phyloP scores from a whole-genome alignment of 768 basidiomycete genomes.

The Suillus luteus region DNA sequence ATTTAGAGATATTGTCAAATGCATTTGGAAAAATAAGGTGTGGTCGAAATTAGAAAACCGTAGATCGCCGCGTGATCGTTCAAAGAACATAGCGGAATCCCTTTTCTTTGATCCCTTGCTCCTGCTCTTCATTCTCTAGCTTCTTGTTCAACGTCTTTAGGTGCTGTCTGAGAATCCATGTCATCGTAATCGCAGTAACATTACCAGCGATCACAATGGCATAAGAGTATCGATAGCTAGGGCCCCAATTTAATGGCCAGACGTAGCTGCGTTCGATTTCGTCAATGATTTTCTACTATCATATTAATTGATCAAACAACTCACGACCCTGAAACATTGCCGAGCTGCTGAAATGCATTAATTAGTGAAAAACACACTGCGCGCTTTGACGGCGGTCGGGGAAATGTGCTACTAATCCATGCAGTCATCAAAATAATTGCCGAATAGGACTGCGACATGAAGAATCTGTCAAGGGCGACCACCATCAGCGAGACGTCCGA shows the following conservation, averaged over 20 bases:
- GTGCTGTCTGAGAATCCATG: slow-evolving; percentile 46
- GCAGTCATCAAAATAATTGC: slow-evolving; percentile 55
- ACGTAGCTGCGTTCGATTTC: slow-evolving; percentile 46
- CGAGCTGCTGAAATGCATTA: slow-evolving; percentile 79
- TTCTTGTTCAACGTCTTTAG: slow-evolving; percentile 44
- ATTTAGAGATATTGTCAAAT: too few relatives aligned
- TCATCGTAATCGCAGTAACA: slow-evolving; percentile 51
- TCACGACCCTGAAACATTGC: slow-evolving; percentile 82
- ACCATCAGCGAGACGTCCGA: slow-evolving; percentile 10
- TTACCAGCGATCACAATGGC: slow-evolving; percentile 55
- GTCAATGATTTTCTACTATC: neutral
- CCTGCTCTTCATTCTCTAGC: slow-evolving; percentile 40
- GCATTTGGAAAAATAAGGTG: too few relatives aligned
- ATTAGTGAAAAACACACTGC: slow-evolving; percentile 81
- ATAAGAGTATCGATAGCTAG: slow-evolving; percentile 68
- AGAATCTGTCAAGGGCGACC: slow-evolving; percentile 46
- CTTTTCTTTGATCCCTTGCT: slow-evolving; percentile 42
- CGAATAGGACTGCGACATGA: slow-evolving; percentile 74
- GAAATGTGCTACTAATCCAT: slow-evolving; percentile 61
- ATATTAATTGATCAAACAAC: slow-evolving; percentile 28
- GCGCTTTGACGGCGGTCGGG: slow-evolving; percentile 80
- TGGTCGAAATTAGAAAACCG: too few relatives aligned
- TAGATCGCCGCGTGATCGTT: slow-evolving; percentile 10
- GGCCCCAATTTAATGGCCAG: slow-evolving; percentile 72
- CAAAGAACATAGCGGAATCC: slow-evolving; percentile 56